phyloP scores from a whole-genome alignment of 2,329 filamentous ascomycete genomes.

The Sporothrix curviconia region DNA sequence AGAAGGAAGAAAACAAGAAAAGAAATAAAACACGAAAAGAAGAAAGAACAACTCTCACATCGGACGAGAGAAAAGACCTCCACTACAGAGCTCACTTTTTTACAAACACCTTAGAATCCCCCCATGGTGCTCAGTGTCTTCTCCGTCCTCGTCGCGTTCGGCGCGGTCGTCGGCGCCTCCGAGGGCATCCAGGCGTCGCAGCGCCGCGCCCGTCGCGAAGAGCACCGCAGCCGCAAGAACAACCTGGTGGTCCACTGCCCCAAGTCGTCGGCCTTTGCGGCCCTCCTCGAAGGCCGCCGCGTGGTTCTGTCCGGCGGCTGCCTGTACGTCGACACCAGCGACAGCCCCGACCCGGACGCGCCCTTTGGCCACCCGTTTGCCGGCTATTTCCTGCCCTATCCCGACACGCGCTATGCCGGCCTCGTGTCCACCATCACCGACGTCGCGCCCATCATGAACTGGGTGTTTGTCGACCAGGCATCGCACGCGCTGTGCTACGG shows the following conservation, averaged over 20 bases:
- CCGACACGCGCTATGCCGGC: slow-evolving; percentile 41
- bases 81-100: no score
- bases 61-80: background rate
- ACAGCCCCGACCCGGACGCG: slow-evolving; percentile 25
- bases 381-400: slow-evolving; percentile 53
- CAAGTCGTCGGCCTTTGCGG: slow-evolving; percentile 39
- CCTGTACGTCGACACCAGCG: slow-evolving; percentile 43
- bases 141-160: slow-evolving; percentile 35
- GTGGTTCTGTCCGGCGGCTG: slow-evolving; percentile 40
- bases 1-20: background rate
- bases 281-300: slow-evolving; percentile 37
- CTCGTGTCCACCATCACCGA: slow-evolving; percentile 43
- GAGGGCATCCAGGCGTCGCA: slow-evolving; percentile 43
- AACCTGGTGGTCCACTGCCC: slow-evolving; percentile 41
- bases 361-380: slow-evolving; percentile 44
- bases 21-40: background rate
- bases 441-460: slow-evolving; percentile 44
- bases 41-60: background rate
- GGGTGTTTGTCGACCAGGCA: slow-evolving; percentile 41
- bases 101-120: background rate
- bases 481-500: slow-evolving; percentile 43
- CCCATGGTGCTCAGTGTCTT: slow-evolving; percentile 17
- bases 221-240: slow-evolving; percentile 42
- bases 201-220: slow-evolving; percentile 38
- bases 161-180: slow-evolving; percentile 38